These are phyloP conservation scores for Colletotrichum sp. DNA, from an alignment of 2,329 filamentous ascomycete genomes.

Conservation along the genomic window DNA sequence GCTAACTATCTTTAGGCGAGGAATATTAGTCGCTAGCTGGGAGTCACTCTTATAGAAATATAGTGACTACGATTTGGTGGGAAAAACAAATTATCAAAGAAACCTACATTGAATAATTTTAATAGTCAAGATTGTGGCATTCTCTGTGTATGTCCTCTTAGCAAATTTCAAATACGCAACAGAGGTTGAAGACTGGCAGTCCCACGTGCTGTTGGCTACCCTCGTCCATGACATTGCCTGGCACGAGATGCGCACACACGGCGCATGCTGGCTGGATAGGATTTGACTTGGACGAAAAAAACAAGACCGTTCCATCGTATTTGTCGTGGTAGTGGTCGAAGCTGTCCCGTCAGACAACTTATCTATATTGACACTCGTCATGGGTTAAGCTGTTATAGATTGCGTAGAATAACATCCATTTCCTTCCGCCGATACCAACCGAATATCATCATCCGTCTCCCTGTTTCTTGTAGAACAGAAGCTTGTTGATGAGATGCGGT, in stretches of 20 bases:
- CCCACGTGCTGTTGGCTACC: background rate
- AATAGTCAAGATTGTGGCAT: background rate
- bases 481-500: background rate
- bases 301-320: accelerated
- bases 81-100: background rate
- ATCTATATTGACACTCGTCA: background rate
- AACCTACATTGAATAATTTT: too few species aligned
- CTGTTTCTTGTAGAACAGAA: background rate
- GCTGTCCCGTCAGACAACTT: background rate
- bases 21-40: background rate
- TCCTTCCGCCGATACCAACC: background rate
- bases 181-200: background rate
- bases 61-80: background rate
- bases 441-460: background rate
- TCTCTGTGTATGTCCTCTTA: background rate
- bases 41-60: too few species aligned
- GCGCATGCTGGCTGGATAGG: background rate
- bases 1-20: too few species aligned
- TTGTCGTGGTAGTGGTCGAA: background rate
- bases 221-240: background rate
- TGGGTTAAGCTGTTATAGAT: background rate
- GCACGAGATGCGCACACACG: background rate
- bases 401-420: background rate
- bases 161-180: background rate
- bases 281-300: background rate